Percentiles rank a stretch among this genome's conserved stretches.
Evolutionary conservation across 352 stramenopile species (phyloP).

Genomic region (Pythium rhizo-oryzae): DNA sequence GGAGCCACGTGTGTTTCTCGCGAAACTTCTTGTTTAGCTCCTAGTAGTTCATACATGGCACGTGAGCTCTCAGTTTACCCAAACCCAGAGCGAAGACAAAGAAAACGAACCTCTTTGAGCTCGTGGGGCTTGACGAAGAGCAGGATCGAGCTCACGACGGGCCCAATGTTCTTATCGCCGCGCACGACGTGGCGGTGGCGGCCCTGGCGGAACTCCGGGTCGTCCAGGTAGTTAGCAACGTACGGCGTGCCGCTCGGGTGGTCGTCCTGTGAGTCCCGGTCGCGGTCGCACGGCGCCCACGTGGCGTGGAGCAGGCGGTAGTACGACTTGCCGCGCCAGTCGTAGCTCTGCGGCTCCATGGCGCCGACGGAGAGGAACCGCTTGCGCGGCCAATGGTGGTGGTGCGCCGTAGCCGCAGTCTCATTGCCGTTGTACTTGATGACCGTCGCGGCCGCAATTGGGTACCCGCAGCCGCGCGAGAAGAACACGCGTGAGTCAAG

Average conservation of each 20-base stretch:
- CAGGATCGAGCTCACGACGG: slow-evolving; percentile 94
- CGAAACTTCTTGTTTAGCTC: slow-evolving; percentile 98
- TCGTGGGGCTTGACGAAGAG: slow-evolving; percentile 95
- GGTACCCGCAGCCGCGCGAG: slow-evolving; percentile 84
- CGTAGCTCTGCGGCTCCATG: slow-evolving; percentile 65
- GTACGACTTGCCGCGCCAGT: slow-evolving; percentile 88
- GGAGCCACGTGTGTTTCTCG: slow-evolving; percentile 91
- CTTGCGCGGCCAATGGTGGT: slow-evolving; percentile 31
- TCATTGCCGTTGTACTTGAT: slow-evolving; percentile 89
- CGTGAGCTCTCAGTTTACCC: no score
- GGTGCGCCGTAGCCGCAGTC: slow-evolving; percentile 30
- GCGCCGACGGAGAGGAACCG: slow-evolving; percentile 59
- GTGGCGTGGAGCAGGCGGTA: slow-evolving; percentile 82
- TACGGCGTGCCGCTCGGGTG: slow-evolving; percentile 60
- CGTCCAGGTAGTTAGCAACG: slow-evolving; percentile 81
- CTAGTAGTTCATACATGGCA: slow-evolving; percentile 4
- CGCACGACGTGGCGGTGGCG: slow-evolving; percentile 82
- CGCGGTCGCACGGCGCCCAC: slow-evolving; percentile 68
- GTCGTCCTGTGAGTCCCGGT: slow-evolving; percentile 77
- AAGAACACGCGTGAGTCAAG: slow-evolving; percentile 79
- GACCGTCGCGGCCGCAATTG: slow-evolving; percentile 75
- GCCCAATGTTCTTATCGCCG: slow-evolving; percentile 89
- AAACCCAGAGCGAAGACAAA: no score
- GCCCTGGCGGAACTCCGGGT: slow-evolving; percentile 82
- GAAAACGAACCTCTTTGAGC: slow-evolving; percentile 82